Evolutionary conservation across 78 protist genomes (phyloP).

Genomic region (Trichosphaerium sp.): DNA sequence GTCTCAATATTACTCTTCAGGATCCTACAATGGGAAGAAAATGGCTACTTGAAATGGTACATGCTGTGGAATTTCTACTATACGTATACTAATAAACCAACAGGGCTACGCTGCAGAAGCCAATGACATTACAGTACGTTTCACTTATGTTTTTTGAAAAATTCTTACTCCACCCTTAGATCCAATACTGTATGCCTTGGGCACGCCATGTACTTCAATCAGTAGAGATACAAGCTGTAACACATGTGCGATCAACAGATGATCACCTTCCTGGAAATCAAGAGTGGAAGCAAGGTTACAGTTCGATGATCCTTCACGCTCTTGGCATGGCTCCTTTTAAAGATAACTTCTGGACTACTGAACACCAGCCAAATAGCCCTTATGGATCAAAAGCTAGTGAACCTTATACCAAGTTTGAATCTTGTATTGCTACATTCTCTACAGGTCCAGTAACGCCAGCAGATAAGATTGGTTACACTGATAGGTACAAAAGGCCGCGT

Average conservation of each 20-base stretch:
- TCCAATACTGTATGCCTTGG: slow-evolving; percentile 50
- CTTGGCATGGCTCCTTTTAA: slow-evolving; percentile 34
- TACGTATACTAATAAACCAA: too few species aligned
- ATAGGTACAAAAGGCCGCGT: too few species aligned
- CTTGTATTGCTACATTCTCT: slow-evolving; percentile 12
- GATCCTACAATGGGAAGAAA: slow-evolving; percentile 10
- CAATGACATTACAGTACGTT: slow-evolving; percentile 12
- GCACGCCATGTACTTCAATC: slow-evolving; percentile 28
- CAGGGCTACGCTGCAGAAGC: slow-evolving; percentile 11
- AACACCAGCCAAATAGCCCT: neutral
- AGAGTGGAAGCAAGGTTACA: slow-evolving; percentile 31
- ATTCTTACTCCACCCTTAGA: too few species aligned
- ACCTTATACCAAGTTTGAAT: neutral
- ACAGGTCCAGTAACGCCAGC: slow-evolving; percentile 20
- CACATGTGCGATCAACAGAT: slow-evolving; percentile 29
- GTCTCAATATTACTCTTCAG: neutral
- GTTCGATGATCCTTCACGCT: slow-evolving; percentile 27
- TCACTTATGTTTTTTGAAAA: too few species aligned
- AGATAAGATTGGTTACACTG: neutral
- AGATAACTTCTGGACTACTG: slow-evolving; percentile 27
- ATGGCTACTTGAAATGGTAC: slow-evolving; percentile 44
- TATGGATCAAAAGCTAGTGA: neutral
- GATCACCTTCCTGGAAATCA: slow-evolving; percentile 36
- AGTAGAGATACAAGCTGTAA: slow-evolving; percentile 16
- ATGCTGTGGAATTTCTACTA: too few species aligned